These are phyloP conservation scores for Microdochium bolleyi DNA, from an alignment of 2,329 filamentous ascomycete genomes.

Conservation along the genomic window DNA sequence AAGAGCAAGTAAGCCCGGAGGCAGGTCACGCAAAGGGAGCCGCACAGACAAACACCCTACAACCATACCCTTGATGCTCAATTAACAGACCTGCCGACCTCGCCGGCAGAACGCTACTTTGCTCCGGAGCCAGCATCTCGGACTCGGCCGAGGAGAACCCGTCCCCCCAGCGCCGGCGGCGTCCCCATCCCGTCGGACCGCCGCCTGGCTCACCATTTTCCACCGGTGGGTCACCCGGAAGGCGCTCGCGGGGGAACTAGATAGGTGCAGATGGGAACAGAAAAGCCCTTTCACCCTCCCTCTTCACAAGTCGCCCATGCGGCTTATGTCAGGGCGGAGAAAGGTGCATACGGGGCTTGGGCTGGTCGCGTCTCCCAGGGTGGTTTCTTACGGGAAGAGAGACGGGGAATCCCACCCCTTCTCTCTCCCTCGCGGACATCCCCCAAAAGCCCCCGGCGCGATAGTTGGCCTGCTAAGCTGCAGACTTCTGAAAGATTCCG, in stretches of 20 bases:
- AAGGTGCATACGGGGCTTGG: constrained; percentile 24
- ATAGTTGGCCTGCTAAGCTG: background rate
- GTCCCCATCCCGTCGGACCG: background rate
- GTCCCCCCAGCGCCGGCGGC: constrained; percentile 6
- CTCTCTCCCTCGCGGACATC: constrained; percentile 6
- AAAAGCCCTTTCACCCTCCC: constrained; percentile 7
- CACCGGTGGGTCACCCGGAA: constrained; percentile 7
- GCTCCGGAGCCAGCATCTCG: constrained; percentile 50
- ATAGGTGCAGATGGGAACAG: constrained; percentile 9
- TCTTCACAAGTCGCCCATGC: background rate
- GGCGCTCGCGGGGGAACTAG: constrained; percentile 18
- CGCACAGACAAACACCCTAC: constrained; percentile 1
- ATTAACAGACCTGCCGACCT: constrained; percentile 6
- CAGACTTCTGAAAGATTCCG: constrained; percentile 8
- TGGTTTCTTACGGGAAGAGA: constrained; percentile 14
- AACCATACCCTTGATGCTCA: background rate
- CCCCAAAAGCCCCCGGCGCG: constrained; percentile 23
- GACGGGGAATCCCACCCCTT: background rate
- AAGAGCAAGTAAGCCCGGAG: constrained; percentile 29
- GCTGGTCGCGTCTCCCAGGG: constrained; percentile 42
- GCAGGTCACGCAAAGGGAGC: constrained; percentile 7
- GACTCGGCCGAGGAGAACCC: constrained; percentile 44
- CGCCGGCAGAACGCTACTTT: constrained; percentile 36
- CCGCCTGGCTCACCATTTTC: background rate
- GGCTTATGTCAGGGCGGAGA: too few species aligned